Evolutionary conservation across 2,329 filamentous ascomycete species (phyloP), one percentile per base, ranked within the genome.

Genomic region (Pyrenochaeta sp.): DNA sequence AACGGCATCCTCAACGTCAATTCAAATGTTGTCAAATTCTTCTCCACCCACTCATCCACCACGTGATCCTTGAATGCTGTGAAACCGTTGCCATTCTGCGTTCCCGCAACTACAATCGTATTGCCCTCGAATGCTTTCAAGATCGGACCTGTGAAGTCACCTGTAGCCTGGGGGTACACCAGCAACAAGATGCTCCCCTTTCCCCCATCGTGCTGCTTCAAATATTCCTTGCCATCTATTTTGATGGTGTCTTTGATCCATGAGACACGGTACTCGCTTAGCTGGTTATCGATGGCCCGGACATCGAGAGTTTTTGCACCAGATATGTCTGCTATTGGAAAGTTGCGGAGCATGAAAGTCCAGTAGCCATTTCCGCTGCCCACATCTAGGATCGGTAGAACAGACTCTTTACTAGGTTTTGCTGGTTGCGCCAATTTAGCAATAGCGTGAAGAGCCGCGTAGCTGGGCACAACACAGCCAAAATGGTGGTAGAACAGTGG

Each of bases 401-500:
- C 77, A 5, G 29, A 35, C 36, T 69, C 58, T 43, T 61, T 67
- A 8, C 45, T 53, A 0, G 65, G 68, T 14, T 58, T 63, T 3
- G 55, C 21, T 5, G 64, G 68, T 37, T 69, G 64, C 3, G 66
- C 77, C 2, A 88, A 65, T 34, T 79, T 73, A 23, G 77, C 78
- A 21, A 90, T 77, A 15, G 87, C 73, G 49, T 80, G 74, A 9
- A 91, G 72, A 2, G 81, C 77, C 57, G 89, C 85, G 66, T 87
- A 86, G 7, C 81, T 82, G 0, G 88, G 88, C 14, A 84, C 84
- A 1, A 82, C 81, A 71, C 87, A 91, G 36, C 87, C 87, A 67
- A 90, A 90, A 69, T 91, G 87, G 71, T 90, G 87, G 78, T 90
- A 90, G 41, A 90, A 77, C 13, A 90, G 75, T 2, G 87, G 87